Conservation (phyloP, 202 grass and related monocot genomes). For the Panicum hallii region DNA sequence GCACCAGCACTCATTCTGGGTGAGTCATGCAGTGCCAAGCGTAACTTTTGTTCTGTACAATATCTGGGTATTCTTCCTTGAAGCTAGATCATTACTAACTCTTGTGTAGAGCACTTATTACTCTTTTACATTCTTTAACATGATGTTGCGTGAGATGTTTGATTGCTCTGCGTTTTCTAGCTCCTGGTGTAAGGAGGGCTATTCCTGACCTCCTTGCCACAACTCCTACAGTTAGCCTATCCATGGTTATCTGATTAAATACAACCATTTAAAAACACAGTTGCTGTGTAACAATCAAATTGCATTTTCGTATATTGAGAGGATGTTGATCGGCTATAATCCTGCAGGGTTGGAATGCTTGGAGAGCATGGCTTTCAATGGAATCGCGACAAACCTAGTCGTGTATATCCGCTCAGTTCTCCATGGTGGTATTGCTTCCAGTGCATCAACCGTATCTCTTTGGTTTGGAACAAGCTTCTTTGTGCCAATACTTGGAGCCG, state of each 20-base stretch:
- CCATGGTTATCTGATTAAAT: not conserved
- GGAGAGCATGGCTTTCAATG: constrained; percentile 89
- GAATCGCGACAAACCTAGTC: constrained; percentile 78
- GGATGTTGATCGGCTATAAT: constrained; percentile 22
- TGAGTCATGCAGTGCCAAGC: constrained; percentile 42
- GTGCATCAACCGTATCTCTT: constrained; percentile 72
- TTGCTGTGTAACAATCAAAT: not conserved
- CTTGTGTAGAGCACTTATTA: not conserved
- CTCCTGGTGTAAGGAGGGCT: constrained; percentile 15
- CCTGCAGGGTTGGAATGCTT: constrained; percentile 77
- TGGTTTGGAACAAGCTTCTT: constrained; percentile 87
- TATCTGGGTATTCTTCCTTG: not conserved
- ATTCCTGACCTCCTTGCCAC: not conserved
- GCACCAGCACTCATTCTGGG: constrained; percentile 58
- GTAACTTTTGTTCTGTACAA: not conserved
- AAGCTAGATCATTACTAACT: not conserved
- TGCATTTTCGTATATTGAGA: not conserved
- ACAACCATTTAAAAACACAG: not conserved
- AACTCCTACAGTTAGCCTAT: not conserved
- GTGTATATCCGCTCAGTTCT: constrained; percentile 78
- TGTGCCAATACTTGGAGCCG: constrained; percentile 72
- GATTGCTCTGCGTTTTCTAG: not conserved
- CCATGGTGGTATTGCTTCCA: constrained; percentile 76
- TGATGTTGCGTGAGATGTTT: constrained; percentile 16
- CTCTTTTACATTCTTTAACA: constrained; percentile 1